Evolutionary conservation across 2,329 filamentous ascomycete species (phyloP), one percentile per base, ranked within the genome.

Genomic region (Tolypocladium cylindrosporum): DNA sequence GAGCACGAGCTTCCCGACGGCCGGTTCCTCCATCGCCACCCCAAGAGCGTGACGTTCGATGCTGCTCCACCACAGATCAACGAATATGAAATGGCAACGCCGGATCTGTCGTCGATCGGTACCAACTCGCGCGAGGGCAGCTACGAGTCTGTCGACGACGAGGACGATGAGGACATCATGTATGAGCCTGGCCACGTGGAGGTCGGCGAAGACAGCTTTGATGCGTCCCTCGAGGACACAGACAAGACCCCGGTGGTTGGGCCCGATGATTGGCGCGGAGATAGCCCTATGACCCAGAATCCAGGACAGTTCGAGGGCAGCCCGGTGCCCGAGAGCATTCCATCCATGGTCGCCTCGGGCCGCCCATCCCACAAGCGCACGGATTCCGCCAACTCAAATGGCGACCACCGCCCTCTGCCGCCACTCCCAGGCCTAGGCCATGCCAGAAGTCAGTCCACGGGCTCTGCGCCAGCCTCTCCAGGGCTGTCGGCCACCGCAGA

Each of bases 181-280:
- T 75, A 74, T 59, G 91, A 97, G 68, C 68, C 71, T 73, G 79
- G 62, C 69, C 67, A 71, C 40, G 63, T 70, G 34, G 70, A 74
- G 24, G 64, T 72, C 34, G 74, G 77, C 59, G 90, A 93, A 48
- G 93, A 97, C 68, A 97, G 93, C 75, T 97, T 97, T 65, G 93
- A 97, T 72, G 93, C 90, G 16, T 96, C 91, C 8, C 81, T 97
- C 1, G 93, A 97, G 73, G 93, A 97, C 68, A 93, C 91, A 6
- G 91, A 96, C 68, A 97, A 97, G 78, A 97, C 94, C 1, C 94
- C 94, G 0, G 94, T 99, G 13, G 93, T 99, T n/a, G 84, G 95
- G 27, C 94, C 94, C 0, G 94, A 97, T 67, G 91, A 97, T 70
- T 99, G 94, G 94, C 86, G 89, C 62, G 89, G 92, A 75, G 75